These are phyloP conservation scores for Lactarius psammicola DNA, from an alignment of 768 basidiomycete species.

Conservation along the genomic window DNA sequence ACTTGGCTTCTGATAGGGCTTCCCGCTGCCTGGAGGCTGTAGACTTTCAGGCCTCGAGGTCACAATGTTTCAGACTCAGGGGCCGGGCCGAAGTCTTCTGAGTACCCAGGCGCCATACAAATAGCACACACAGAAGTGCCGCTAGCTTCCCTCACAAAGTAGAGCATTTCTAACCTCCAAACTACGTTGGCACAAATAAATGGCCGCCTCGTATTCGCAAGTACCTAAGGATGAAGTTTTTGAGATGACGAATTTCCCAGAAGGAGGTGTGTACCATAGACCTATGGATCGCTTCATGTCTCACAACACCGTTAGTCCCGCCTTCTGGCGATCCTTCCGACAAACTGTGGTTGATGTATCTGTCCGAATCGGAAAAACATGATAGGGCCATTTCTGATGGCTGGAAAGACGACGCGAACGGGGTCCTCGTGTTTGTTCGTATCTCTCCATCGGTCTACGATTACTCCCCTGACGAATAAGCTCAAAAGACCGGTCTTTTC, in stretches of 20 bases:
- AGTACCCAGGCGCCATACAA: not conserved
- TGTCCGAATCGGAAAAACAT: constrained; percentile 6
- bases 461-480: not conserved
- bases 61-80: not conserved
- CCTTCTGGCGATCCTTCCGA: not conserved
- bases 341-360: constrained; percentile 18
- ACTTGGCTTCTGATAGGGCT: not conserved
- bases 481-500: constrained; percentile 29
- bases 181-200: not conserved
- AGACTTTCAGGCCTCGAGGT: not conserved
- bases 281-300: not conserved
- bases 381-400: constrained; percentile 8
- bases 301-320: not conserved
- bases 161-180: not conserved
- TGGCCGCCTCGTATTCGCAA: not conserved
- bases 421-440: not conserved
- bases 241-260: not conserved
- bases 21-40: not conserved
- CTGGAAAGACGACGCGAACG: not conserved
- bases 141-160: not conserved
- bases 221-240: not conserved
- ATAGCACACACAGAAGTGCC: not conserved
- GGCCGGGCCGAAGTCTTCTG: not conserved
- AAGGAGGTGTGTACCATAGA: not conserved
- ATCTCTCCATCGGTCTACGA: not conserved